Percentiles rank a stretch among this genome's conserved stretches.
These are phyloP conservation scores for Corynespora cassiicola DNA, from an alignment of 2,329 filamentous ascomycete genomes.

Conservation along the genomic window DNA sequence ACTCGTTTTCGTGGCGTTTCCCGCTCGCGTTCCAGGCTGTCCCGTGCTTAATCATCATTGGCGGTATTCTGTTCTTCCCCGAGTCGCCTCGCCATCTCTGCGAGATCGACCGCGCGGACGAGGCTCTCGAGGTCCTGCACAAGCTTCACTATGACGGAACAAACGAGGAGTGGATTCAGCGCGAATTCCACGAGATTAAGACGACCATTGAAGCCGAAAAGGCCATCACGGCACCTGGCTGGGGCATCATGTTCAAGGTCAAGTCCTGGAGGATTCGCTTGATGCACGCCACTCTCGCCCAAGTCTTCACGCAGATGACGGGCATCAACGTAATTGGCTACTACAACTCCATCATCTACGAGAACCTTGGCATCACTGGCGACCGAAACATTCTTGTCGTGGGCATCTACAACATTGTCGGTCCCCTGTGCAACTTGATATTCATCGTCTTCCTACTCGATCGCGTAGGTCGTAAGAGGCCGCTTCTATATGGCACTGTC, in stretches of 20 bases:
- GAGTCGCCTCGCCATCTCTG: constrained; percentile 46
- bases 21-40: constrained; percentile 56
- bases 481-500: constrained; percentile 60
- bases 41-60: constrained; percentile 51
- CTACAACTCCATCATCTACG: constrained; percentile 67
- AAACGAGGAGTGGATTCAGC: constrained; percentile 64
- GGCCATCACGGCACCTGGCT: constrained; percentile 60
- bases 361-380: constrained; percentile 63
- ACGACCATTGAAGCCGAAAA: constrained; percentile 67
- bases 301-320: constrained; percentile 71
- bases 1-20: constrained; percentile 50
- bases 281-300: constrained; percentile 66
- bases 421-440: constrained; percentile 63
- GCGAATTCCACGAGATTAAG: constrained; percentile 66
- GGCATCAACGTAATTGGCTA: constrained; percentile 67
- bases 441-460: constrained; percentile 66
- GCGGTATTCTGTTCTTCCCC: constrained; percentile 51
- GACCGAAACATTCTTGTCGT: constrained; percentile 61
- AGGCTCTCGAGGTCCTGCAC: constrained; percentile 53
- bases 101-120: constrained; percentile 61
- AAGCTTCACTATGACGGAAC: constrained; percentile 62
- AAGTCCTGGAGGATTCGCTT: constrained; percentile 67
- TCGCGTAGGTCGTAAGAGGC: constrained; percentile 57
- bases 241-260: constrained; percentile 64
- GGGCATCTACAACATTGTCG: constrained; percentile 67